A percentile compares a stretch with the other conserved stretches of the same genome.
Conservation (phyloP, 2,329 filamentous ascomycete genomes). For the Pezicula radicicola region DNA sequence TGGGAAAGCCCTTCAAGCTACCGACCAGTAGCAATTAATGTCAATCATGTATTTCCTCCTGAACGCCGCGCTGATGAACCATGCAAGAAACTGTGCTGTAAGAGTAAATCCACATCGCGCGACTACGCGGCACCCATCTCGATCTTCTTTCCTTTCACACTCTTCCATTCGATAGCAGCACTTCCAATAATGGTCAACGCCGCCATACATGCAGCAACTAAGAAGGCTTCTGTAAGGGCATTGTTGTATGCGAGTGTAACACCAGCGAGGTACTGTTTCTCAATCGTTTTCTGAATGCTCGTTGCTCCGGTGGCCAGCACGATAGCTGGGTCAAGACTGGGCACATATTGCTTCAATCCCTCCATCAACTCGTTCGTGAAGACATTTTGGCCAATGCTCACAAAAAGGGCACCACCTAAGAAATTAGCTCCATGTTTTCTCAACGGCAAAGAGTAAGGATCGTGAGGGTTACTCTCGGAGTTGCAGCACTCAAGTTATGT, state of each 20-base stretch:
- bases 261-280: slow-evolving; percentile 41
- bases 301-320: slow-evolving; percentile 55
- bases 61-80: not conserved
- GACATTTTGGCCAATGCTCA: slow-evolving; percentile 53
- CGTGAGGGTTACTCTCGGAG: no score
- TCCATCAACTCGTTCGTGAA: slow-evolving; percentile 31
- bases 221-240: slow-evolving; percentile 50
- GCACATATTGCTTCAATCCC: slow-evolving; percentile 32
- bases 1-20: no score
- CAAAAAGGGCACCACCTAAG: slow-evolving; percentile 52
- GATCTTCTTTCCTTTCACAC: slow-evolving; percentile 42
- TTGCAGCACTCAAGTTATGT: no score
- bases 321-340: slow-evolving; percentile 37
- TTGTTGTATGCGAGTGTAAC: slow-evolving; percentile 60
- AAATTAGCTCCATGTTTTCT: no score
- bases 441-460: no score
- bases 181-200: slow-evolving; percentile 41
- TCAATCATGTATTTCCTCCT: not conserved
- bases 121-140: slow-evolving; percentile 23
- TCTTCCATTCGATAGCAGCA: slow-evolving; percentile 48
- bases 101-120: not conserved
- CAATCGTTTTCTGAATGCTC: slow-evolving; percentile 52
- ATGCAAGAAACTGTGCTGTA: not conserved
- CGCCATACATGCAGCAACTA: slow-evolving; percentile 49
- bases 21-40: no score